Conservation (phyloP, 2,329 filamentous ascomycete genomes). For the Sphaerostilbella broomeana region DNA sequence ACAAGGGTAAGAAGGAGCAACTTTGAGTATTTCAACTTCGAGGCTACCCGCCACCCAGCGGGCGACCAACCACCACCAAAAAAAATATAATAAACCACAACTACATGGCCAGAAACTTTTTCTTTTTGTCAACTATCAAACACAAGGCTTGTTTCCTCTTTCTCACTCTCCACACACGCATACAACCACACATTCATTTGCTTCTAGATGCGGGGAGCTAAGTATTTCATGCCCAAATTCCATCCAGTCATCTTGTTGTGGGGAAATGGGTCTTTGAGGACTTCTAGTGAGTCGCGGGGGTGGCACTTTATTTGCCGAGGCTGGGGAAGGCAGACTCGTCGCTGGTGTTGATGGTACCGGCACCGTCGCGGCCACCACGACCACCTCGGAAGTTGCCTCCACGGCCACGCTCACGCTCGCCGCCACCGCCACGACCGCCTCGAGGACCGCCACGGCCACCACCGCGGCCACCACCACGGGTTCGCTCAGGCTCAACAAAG, state of each 20-base stretch:
- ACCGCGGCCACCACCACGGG: slow-evolving; percentile 46
- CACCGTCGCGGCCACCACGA: slow-evolving; percentile 31
- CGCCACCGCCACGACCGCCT: slow-evolving; percentile 43
- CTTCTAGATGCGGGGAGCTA: slow-evolving; percentile 9
- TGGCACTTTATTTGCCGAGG: slow-evolving; percentile 46
- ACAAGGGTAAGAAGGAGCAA: no score
- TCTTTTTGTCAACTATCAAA: slow-evolving; percentile 25
- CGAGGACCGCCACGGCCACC: slow-evolving; percentile 48
- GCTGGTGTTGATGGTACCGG: slow-evolving; percentile 46
- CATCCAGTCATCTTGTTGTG: no score
- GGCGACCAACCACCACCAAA: slow-evolving; percentile 21
- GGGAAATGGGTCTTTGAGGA: slow-evolving; percentile 12
- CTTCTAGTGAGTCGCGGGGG: slow-evolving; percentile 3
- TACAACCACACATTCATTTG: slow-evolving; percentile 9
- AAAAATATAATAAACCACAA: no score
- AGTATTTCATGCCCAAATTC: slow-evolving; percentile 7
- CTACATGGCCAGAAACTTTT: slow-evolving; percentile 22
- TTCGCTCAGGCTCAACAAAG: slow-evolving; percentile 63
- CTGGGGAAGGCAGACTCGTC: slow-evolving; percentile 56
- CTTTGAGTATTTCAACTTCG: no score
- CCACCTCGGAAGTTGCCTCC: slow-evolving; percentile 37
- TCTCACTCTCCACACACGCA: no score
- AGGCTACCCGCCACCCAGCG: slow-evolving; percentile 14
- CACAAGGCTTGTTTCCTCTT: slow-evolving; percentile 19
- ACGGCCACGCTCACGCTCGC: slow-evolving; percentile 41